Conservation (phyloP, 257 asterid genomes). For the Catharanthus roseus region DNA sequence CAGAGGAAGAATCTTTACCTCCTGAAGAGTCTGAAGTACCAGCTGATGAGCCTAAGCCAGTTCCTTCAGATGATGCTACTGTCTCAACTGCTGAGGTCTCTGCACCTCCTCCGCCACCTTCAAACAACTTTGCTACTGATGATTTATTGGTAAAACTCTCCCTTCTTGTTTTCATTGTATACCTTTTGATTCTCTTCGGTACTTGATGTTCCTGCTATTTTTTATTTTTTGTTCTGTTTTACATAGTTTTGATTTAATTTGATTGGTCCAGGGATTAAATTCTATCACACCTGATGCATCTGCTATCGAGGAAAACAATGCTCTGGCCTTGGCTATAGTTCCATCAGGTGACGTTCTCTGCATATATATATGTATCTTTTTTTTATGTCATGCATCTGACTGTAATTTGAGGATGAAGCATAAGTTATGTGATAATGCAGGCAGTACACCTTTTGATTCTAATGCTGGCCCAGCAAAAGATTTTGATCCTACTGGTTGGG, state of each 20-base stretch:
- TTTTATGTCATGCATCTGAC: neutral
- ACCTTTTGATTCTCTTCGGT: slow-evolving; percentile 6
- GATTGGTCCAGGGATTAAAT: slow-evolving; percentile 70
- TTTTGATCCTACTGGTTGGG: slow-evolving; percentile 92
- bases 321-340: slow-evolving; percentile 87
- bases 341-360: slow-evolving; percentile 68
- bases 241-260: slow-evolving; percentile 1
- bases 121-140: slow-evolving; percentile 50
- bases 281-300: slow-evolving; percentile 46
- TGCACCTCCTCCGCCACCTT: slow-evolving; percentile 41
- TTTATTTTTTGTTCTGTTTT: slow-evolving; percentile 14
- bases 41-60: slow-evolving; percentile 44
- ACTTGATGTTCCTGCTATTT: slow-evolving; percentile 4
- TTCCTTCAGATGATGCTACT: slow-evolving; percentile 41
- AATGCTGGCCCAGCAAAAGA: slow-evolving; percentile 41
- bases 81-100: slow-evolving; percentile 41
- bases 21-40: slow-evolving; percentile 50
- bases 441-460: slow-evolving; percentile 47
- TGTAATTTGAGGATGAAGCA: neutral
- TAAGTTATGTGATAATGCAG: slow-evolving; percentile 32
- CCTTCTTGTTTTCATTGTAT: neutral
- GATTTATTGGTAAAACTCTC: slow-evolving; percentile 66
- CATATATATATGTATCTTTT: neutral
- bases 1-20: slow-evolving; percentile 61
- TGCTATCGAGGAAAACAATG: slow-evolving; percentile 76